These are phyloP conservation scores for Salix suchowensis DNA, from an alignment of 345 rosid genomes.

Conservation along the genomic window DNA sequence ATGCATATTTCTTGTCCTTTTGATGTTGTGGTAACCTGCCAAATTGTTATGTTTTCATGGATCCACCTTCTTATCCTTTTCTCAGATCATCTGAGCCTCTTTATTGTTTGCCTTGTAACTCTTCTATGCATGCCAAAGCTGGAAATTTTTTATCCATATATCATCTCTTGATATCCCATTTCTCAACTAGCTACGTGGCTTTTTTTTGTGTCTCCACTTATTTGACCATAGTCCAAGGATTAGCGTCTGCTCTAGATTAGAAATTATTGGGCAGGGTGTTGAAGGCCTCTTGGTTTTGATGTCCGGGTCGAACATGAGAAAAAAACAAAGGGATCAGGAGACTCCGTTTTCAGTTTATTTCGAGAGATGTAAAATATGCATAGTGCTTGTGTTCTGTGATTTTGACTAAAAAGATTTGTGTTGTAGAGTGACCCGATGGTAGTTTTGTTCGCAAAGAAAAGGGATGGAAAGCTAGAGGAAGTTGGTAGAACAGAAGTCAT, in stretches of 20 bases:
- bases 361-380: neutral
- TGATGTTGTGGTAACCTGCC: neutral
- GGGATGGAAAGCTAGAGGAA: conserved; percentile 66
- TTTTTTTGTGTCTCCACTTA: too few species aligned
- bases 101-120: neutral
- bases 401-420: conserved; percentile 3
- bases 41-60: neutral
- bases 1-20: neutral
- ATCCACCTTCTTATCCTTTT: neutral
- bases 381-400: neutral
- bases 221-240: too few species aligned
- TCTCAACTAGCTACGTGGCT: too few species aligned
- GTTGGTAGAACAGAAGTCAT: conserved; percentile 87
- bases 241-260: too few species aligned
- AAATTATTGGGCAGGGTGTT: too few species aligned
- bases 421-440: conserved; percentile 85
- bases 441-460: conserved; percentile 53
- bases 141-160: too few species aligned
- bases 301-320: neutral
- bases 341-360: neutral
- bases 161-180: too few species aligned
- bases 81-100: neutral
- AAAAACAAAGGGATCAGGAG: neutral
- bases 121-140: too few species aligned
- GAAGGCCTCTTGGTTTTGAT: neutral